These are phyloP conservation scores for Dimocarpus longan DNA, from an alignment of 345 rosid genomes.

Conservation along the genomic window DNA sequence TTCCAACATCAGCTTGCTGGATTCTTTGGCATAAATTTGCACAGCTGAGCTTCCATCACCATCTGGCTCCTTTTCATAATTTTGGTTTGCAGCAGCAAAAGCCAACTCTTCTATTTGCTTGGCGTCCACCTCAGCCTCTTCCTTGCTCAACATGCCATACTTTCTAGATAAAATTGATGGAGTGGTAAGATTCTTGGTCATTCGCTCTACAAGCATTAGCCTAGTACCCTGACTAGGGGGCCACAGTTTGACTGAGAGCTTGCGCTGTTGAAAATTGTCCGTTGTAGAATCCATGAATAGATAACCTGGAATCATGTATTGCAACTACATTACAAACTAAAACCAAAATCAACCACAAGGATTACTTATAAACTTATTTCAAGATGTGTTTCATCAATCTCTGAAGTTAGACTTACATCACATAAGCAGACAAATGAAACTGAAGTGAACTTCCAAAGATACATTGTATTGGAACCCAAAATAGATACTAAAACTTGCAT, in stretches of 20 bases:
- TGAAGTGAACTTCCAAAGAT: neutral
- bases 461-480: neutral
- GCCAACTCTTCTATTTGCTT: conserved; percentile 72
- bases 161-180: conserved; percentile 81
- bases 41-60: conserved; percentile 93
- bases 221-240: conserved; percentile 85
- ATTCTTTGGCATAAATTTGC: conserved; percentile 85
- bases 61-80: conserved; percentile 80
- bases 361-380: neutral
- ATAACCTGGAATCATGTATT: conserved; percentile 37
- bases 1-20: conserved; percentile 80
- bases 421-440: conserved; percentile 6
- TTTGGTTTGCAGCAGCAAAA: conserved; percentile 62
- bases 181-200: conserved; percentile 70
- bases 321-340: conserved; percentile 11
- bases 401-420: neutral
- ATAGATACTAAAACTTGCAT: neutral
- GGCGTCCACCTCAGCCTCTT: conserved; percentile 82
- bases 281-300: conserved; percentile 52
- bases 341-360: neutral
- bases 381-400: conserved; percentile 7
- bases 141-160: conserved; percentile 60
- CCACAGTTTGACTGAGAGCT: conserved; percentile 76
- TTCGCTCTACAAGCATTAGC: conserved; percentile 73
- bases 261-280: conserved; percentile 40